Base-by-base conservation (phyloP, 23 red algal genomes). In the Cyanidiococcus yangmingshanensis region DNA sequence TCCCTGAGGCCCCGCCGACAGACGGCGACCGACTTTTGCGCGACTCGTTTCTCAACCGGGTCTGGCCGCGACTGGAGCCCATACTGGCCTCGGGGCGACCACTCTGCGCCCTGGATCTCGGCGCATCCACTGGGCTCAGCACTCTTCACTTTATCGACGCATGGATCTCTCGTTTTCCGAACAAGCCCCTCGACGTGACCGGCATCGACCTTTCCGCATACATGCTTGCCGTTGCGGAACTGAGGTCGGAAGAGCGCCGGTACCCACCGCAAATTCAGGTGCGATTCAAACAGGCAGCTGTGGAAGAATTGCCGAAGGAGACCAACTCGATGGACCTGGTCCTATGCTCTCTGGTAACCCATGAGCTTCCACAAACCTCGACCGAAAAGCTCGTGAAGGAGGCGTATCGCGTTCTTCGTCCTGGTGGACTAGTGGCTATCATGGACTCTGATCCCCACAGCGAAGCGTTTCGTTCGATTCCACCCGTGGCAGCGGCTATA, bases 371-470 rank as follows among this genome's bases (percentile, higher is more conserved):
- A 0, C 0, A 24, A 27, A 36, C 51, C 12, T 30, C 77, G 24
- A 37, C 50, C 50, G 26, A 31, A 18, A 26, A 0, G 0, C 24
- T 80, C 2, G 37, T 37, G 3, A 1, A 21, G 3, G 77, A 80
- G 57, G 77, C 77, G 34, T 25, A 37, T 0, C 77, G 77, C 17
- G 41, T 80, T 1, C 39, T 80, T 1, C 51, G 58, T 0, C 57
- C 77, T 15, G 77, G 77, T 18, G 77, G 77, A 2, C 3, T 68
- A 32, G n/a, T 80, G 33, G 77, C 39, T 16, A 17, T 80, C 1
- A 80, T 80, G 77, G 77, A 80, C 54, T 50, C 58, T 31, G 77
- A 80, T 58, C 77, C 77, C 31, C 1, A 50, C 40, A 71, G 63
- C 63, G 63, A 71, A 25, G 63, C n/a, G 21, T 71, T 71, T 29